Evolutionary conservation across 2,329 filamentous ascomycete species (phyloP).

Genomic region (Tolypocladium tundrense): DNA sequence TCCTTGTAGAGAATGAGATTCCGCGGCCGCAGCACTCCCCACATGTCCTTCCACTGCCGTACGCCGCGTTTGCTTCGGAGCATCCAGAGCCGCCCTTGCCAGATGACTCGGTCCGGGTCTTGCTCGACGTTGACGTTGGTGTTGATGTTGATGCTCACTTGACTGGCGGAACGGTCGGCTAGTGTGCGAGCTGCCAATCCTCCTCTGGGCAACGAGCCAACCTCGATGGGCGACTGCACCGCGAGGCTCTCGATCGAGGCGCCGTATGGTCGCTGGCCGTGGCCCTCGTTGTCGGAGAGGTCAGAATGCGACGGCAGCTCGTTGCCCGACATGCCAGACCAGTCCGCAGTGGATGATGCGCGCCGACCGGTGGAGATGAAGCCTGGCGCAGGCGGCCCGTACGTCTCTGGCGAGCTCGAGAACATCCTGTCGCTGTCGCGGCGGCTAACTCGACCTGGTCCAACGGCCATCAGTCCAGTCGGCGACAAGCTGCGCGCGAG

Average conservation of each 20-base stretch:
- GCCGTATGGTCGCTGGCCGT: constrained; percentile 36
- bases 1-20: constrained; percentile 89
- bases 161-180: constrained; percentile 46
- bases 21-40: constrained; percentile 80
- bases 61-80: constrained; percentile 75
- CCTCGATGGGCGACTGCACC: constrained; percentile 23
- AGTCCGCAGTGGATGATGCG: constrained; percentile 53
- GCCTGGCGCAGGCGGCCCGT: constrained; percentile 21
- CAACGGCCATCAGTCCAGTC: constrained; percentile 3
- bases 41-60: constrained; percentile 87
- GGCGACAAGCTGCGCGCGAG: constrained; percentile 37
- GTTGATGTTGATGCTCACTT: constrained; percentile 40
- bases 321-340: constrained; percentile 52
- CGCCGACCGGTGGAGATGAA: constrained; percentile 30
- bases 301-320: constrained; percentile 76
- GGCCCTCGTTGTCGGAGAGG: constrained; percentile 62
- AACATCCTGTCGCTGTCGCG: constrained; percentile 31
- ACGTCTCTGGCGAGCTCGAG: constrained; percentile 54
- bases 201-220: constrained; percentile 12
- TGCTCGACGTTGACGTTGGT: constrained; percentile 29
- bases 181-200: constrained; percentile 20
- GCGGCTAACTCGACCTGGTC: constrained; percentile 6
- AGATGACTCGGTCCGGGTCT: constrained; percentile 82
- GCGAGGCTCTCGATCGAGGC: constrained; percentile 42
- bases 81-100: constrained; percentile 82